Conservation (phyloP, 2,329 filamentous ascomycete genomes). For the Cladosporium colombiae region DNA sequence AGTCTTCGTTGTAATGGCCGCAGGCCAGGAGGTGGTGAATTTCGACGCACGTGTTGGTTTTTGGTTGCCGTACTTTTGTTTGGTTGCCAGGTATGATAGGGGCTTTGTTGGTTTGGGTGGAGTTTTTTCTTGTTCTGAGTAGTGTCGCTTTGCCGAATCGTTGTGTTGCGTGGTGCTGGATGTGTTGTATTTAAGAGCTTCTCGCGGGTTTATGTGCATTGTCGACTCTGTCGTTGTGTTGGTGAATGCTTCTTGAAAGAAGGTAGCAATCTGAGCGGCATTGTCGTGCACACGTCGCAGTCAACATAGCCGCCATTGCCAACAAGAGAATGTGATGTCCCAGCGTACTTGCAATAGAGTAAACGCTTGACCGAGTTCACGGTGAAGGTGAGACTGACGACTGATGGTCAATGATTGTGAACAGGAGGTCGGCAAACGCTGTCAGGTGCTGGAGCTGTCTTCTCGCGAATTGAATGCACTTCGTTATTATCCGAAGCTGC, state of each 20-base stretch:
- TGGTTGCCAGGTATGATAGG: background rate
- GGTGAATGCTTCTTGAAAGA: background rate
- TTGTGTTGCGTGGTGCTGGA: background rate
- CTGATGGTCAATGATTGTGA: background rate
- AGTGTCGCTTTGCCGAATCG: background rate
- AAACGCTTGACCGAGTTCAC: background rate
- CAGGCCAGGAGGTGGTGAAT: constrained; percentile 11
- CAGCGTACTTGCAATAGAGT: background rate
- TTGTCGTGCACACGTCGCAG: background rate
- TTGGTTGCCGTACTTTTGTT: background rate
- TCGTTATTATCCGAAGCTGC: background rate
- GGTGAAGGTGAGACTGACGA: background rate
- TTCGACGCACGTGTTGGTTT: background rate
- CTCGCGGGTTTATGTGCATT: background rate
- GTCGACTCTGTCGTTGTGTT: background rate
- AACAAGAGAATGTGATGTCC: background rate
- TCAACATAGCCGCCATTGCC: background rate
- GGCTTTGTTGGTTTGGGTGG: background rate
- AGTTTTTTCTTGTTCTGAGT: background rate
- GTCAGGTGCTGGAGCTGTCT: background rate
- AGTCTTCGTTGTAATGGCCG: background rate
- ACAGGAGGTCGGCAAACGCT: background rate
- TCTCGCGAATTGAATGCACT: background rate
- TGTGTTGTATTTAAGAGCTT: background rate
- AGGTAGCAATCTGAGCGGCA: background rate